Conservation (phyloP, 352 stramenopile species). For the Thalassiosira exigua region DNA sequence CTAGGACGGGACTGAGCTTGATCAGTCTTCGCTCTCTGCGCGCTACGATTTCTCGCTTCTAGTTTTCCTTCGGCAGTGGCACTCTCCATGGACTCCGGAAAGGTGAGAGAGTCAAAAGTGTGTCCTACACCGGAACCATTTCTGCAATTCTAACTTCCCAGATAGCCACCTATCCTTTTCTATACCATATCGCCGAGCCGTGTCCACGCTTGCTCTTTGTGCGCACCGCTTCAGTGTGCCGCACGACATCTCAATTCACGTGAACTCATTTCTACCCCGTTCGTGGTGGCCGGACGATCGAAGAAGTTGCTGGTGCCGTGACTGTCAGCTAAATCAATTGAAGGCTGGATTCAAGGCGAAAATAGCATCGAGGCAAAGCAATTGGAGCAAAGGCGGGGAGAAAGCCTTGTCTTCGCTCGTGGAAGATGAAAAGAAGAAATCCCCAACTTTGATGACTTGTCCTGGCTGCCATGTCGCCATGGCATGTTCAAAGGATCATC, state of each 20-base stretch:
- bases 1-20: constrained; percentile 41
- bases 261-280: constrained; percentile 58
- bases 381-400: constrained; percentile 21
- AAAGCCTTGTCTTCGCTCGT: not conserved
- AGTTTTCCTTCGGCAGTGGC: constrained; percentile 52
- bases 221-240: constrained; percentile 53
- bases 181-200: constrained; percentile 38
- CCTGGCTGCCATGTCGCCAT: constrained; percentile 41
- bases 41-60: constrained; percentile 66
- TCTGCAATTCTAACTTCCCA: no score
- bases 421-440: constrained; percentile 5
- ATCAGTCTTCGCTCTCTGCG: constrained; percentile 37
- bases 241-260: constrained; percentile 42
- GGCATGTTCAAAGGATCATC: constrained; percentile 53
- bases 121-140: no score
- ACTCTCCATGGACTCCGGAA: constrained; percentile 58
- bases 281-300: constrained; percentile 60
- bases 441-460: constrained; percentile 33
- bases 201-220: constrained; percentile 51
- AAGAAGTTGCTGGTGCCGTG: constrained; percentile 47
- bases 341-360: constrained; percentile 24
- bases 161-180: constrained; percentile 61
- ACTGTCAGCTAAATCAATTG: constrained; percentile 49
- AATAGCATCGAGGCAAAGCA: constrained; percentile 29
- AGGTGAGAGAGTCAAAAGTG: no score